Evolutionary conservation across 805 yeast genomes (phyloP), one percentile per base, ranked within the genome.

Genomic region (Barnettozyma sucrosica): DNA sequence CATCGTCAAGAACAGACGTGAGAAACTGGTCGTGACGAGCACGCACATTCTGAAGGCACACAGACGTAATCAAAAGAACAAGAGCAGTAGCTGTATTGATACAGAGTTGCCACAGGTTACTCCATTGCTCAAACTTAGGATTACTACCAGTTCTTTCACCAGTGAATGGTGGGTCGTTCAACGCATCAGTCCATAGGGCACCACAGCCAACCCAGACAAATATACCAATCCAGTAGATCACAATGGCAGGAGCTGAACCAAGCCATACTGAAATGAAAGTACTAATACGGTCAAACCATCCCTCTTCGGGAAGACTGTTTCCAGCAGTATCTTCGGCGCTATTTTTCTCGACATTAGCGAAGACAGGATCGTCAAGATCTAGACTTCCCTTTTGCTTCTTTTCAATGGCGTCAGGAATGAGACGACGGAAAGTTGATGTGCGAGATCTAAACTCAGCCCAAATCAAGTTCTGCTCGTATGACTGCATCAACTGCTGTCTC

Each of bases 201-300:
- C 49, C 49, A 42, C 49, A 46, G n/a, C 49, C 49, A 25, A 46
- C 43, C 49, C 49, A 46, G 11, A 46, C 45, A n/a, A 46, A 42
- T 16, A 46, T 42, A 16, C 49, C 49, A 19, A 25, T 32, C 49
- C 49, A 46, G 20, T 46, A 46, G 37, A 46, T 37, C 4, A 46
- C 23, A 32, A 46, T 46, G 11, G 41, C 43, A 16, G 45, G 38
- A 9, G 49, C 43, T 2, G 49, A 46, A 32, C 49, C 49, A 11
- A 41, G 16, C 34, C 41, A 41, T 11, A 28, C 33, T 2, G 49
- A 46, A 19, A 46, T 18, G 26, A 20, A 41, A 9, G 49, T 46
- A 6, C 38, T 32, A 3, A 46, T 4, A 5, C 30, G 21, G 40
- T 46, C 49, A 19, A 46, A 46, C 49, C 49, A 46, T 8, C 39